Base-by-base conservation (phyloP, 306 rosid species). In the Vicia faba region DNA sequence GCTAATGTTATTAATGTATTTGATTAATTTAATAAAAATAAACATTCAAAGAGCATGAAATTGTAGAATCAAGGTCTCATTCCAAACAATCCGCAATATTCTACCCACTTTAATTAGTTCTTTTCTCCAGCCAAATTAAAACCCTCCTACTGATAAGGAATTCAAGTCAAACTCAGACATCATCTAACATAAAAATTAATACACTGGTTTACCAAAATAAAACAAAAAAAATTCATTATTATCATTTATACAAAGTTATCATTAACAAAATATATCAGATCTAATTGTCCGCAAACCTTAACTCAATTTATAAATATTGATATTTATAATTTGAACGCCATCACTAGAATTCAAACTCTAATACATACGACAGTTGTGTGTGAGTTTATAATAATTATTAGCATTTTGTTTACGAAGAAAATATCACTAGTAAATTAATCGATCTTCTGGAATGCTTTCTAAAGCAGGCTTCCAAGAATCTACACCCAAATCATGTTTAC, bases 381-480 rank as follows among this genome's bases (percentile, higher is more conserved):
- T n/a, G n/a, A n/a, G n/a, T 6, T 31, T 31, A 2, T 31, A 31
- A 31, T 31, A 2, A 31, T 31, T 6, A 31, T 31, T 33, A 33
- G 0, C 38, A 7, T 1, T 31, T 31, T 6, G 8, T 31, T 8
- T 31, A 29, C 7, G 0, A 7, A 31, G 8, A 31, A 31, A 31
- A 31, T 1, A 33, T 33, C 9, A 39, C 8, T 29, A 71, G 12
- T 57, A 55, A n/a, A 44, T 43, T 51, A 65, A 81, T 10, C 56
- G 15, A 62, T 78, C 86, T 72, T 93, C 96, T 15, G 95, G 83
- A 69, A 88, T 89, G 73, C 82, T 83, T 57, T 85, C 85, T 71
- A 86, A 77, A 73, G 63, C 71, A 58, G 93, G 96, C 66, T 60
- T 85, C 96, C 89, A 81, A 57, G 78, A 70, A 49, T 28, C 8